Conservation (phyloP, 768 basidiomycete genomes). For the Suillus luteus region DNA sequence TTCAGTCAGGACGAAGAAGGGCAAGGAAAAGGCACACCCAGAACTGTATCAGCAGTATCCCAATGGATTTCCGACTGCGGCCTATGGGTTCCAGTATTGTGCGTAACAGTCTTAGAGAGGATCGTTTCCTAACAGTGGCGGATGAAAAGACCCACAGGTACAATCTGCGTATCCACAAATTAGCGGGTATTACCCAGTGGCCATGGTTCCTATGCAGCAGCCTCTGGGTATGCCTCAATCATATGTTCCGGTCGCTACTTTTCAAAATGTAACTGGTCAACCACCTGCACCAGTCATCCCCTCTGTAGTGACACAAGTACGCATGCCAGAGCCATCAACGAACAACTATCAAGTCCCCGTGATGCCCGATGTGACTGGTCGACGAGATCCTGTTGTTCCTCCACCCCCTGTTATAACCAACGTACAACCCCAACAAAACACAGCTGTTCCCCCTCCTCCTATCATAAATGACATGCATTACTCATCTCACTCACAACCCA, state of each 20-base stretch:
- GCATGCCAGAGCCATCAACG: conserved; percentile 22
- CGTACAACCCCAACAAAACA: neutral
- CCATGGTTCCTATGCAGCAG: conserved; percentile 29
- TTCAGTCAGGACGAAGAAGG: conserved; percentile 22
- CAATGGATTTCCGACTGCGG: conserved; percentile 14
- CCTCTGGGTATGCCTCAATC: conserved; percentile 31
- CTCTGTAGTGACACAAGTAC: conserved; percentile 8
- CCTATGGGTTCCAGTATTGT: conserved; percentile 29
- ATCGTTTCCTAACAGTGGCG: conserved; percentile 18
- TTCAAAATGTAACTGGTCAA: conserved; percentile 14
- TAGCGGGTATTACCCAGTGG: conserved; percentile 30
- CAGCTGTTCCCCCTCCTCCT: conserved; percentile 4
- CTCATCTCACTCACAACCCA: conserved; percentile 1
- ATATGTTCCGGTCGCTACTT: conserved; percentile 30
- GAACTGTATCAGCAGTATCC: conserved; percentile 20
- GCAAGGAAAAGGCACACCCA: conserved; percentile 21
- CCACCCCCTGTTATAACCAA: neutral
- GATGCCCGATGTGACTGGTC: conserved; percentile 6
- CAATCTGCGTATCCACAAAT: conserved; percentile 24
- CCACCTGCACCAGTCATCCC: conserved; percentile 19
- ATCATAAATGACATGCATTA: neutral
- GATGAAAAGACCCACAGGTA: conserved; percentile 26
- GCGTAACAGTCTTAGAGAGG: conserved; percentile 12
- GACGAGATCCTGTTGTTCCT: neutral
- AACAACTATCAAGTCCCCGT: conserved; percentile 10